A percentile compares a stretch with the other conserved stretches of the same genome.
Evolutionary conservation across 768 basidiomycete genomes (phyloP).

Genomic region (Royoungia palumana): DNA sequence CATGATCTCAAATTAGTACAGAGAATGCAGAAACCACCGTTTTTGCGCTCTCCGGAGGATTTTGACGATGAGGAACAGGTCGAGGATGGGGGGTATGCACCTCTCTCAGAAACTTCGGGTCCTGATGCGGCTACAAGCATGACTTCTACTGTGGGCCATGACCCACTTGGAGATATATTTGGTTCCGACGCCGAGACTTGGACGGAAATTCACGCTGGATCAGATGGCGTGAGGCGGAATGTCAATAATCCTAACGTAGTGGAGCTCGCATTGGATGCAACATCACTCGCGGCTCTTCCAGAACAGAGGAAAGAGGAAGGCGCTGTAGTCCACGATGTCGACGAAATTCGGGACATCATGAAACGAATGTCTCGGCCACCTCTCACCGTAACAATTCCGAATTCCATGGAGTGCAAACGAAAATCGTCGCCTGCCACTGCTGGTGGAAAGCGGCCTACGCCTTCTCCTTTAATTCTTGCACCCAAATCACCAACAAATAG

Average conservation of each 20-base stretch:
- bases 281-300: constrained; percentile 30
- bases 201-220: constrained; percentile 48
- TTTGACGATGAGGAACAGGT: constrained; percentile 29
- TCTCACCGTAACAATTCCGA: constrained; percentile 37
- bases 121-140: constrained; percentile 38
- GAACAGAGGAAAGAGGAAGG: constrained; percentile 27
- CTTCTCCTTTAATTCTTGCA: constrained; percentile 56
- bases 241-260: constrained; percentile 43
- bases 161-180: constrained; percentile 61
- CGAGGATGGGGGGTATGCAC: constrained; percentile 23
- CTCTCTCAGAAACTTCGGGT: constrained; percentile 27
- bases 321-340: constrained; percentile 32
- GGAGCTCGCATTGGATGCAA: constrained; percentile 49
- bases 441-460: constrained; percentile 42
- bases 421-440: constrained; percentile 36
- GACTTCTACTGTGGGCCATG: constrained; percentile 33
- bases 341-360: constrained; percentile 36
- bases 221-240: constrained; percentile 25
- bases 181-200: constrained; percentile 64
- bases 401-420: constrained; percentile 35
- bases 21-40: constrained; percentile 42
- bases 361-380: constrained; percentile 39
- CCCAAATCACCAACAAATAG: constrained; percentile 33
- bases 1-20: constrained; percentile 51
- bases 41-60: constrained; percentile 25